Evolutionary conservation across 306 rosid species (phyloP).

Genomic region (Quercus variabilis): DNA sequence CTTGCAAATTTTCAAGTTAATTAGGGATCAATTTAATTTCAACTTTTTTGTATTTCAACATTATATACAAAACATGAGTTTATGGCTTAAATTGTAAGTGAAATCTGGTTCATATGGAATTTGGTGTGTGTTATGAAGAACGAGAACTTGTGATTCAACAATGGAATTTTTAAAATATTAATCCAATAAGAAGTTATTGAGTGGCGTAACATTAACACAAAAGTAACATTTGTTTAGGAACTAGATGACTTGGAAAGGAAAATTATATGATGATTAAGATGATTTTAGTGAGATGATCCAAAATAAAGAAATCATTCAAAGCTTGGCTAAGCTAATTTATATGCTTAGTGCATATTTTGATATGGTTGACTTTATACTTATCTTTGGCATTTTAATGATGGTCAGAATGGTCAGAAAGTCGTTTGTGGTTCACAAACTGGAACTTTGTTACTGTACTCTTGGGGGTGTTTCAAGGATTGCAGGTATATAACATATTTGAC

Average conservation of each 20-base stretch:
- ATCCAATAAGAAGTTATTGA: no score
- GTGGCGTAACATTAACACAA: background rate
- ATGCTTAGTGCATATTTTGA: background rate
- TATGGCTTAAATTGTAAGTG: no score
- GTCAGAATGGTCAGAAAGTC: constrained; percentile 83
- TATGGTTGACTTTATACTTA: background rate
- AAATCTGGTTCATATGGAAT: no score
- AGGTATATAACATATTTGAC: constrained; percentile 43
- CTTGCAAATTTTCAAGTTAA: no score
- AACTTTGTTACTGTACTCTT: constrained; percentile 67
- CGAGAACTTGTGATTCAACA: no score
- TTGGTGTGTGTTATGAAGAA: no score
- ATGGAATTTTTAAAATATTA: no score
- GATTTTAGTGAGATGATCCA: background rate
- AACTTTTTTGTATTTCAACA: no score
- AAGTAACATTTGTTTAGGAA: background rate
- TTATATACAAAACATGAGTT: no score
- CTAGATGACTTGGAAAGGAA: background rate
- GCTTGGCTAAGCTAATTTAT: background rate
- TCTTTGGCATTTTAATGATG: background rate
- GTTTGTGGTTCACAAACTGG: constrained; percentile 87
- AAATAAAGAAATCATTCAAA: background rate
- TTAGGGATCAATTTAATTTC: no score
- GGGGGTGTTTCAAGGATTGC: constrained; percentile 93
- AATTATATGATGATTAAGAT: background rate